Evolutionary conservation across 768 basidiomycete genomes (phyloP), one percentile per base, ranked within the genome.

Genomic region (Agaricus blazei): DNA sequence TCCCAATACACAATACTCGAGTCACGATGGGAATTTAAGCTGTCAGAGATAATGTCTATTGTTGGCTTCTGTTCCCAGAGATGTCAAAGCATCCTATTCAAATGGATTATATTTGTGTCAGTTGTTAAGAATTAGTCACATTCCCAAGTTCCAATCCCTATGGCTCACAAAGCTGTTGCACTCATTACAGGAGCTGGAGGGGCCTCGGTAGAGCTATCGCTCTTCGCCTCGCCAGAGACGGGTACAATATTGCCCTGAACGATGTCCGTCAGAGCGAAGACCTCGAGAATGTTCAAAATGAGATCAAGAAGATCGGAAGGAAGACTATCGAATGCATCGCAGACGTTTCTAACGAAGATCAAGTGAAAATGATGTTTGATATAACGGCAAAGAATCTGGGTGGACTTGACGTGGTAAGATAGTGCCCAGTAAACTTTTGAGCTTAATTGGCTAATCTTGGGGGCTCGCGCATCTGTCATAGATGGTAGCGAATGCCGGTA

Each of bases 201-300:
- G 81, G 81, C 24, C 78, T 81, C 12, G 81, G 80, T 0, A 69
- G 70, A 37, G 75, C 73, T 34, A 75, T 81, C 40, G 76, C 78
- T 6, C 57, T 71, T 4, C 71, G 76, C 4, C 72, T 83, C 9
- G 76, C 80, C 19, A 54, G 62, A 9, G 80, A 78, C 51, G 79
- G 80, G 3, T 75, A 71, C 59, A 68, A 78, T 46, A 59, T 82
- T 41, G 73, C 71, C n/a, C 58, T 81, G 45, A 80, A 75, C 23
- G 81, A 79, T 56, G 62, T 77, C 6, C 58, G 66, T 0, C 68
- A 69, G 41, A 56, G 48, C 3, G 60, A 63, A 4, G 53, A 64
- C 15, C 63, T 80, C 0, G 62, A 65, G 12, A 49, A 58, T 12
- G 59, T 74, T 2, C 62, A 63, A 0, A 15, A 55, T 0, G 67